Percentiles rank a stretch among this genome's conserved stretches.
Evolutionary conservation across 169 alveolate genomes (phyloP).

Genomic region (Plasmodium yoelii): DNA sequence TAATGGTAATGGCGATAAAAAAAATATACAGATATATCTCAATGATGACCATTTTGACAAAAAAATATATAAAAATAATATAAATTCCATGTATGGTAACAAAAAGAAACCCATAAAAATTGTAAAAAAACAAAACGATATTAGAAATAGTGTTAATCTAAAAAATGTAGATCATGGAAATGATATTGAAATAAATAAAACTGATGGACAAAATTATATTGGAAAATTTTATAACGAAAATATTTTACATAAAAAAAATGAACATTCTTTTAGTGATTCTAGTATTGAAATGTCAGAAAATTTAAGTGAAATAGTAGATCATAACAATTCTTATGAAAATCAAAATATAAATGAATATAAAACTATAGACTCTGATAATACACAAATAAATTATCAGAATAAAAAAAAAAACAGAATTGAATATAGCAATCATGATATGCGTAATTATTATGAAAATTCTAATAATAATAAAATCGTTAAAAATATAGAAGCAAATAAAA

Average conservation of each 20-base stretch:
- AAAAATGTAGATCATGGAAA: neutral
- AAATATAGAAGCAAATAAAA: too few relatives aligned
- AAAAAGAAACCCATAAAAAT: neutral
- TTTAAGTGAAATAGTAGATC: neutral
- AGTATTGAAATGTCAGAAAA: neutral
- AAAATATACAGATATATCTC: neutral
- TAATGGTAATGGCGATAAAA: neutral
- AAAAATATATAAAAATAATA: neutral
- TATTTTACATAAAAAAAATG: neutral
- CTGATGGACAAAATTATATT: slow-evolving; percentile 1
- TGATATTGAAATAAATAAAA: neutral
- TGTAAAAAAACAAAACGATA: too few relatives aligned
- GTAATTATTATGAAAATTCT: too few relatives aligned
- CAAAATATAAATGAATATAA: too few relatives aligned
- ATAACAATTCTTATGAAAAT: neutral
- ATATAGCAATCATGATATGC: too few relatives aligned
- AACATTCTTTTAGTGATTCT: neutral
- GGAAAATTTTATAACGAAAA: neutral
- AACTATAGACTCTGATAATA: too few relatives aligned
- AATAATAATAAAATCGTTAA: too few relatives aligned
- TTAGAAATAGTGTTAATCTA: neutral
- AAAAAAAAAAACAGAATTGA: too few relatives aligned
- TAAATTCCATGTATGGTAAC: neutral
- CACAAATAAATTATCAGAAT: too few relatives aligned
- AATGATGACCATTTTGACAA: neutral